Conservation (phyloP, 2,329 filamentous ascomycete genomes). For the Neonectria ditissima region DNA sequence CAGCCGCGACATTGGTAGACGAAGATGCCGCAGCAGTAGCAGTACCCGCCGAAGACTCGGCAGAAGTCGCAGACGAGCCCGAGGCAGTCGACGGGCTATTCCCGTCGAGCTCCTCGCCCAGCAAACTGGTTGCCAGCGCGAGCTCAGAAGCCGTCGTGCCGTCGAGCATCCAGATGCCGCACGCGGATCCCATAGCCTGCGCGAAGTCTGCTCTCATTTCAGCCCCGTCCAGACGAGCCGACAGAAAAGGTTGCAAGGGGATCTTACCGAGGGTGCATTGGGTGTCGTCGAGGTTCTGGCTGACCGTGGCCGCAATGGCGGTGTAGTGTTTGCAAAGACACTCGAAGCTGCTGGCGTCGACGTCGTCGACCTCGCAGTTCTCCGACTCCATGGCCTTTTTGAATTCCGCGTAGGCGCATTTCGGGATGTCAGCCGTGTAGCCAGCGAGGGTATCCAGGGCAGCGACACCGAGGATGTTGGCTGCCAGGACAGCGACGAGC, state of each 20-base stretch:
- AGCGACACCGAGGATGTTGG: constrained; percentile 1
- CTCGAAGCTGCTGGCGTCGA: not conserved
- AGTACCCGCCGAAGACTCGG: not conserved
- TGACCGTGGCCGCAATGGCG: not conserved
- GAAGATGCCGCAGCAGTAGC: not conserved
- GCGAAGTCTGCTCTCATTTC: not conserved
- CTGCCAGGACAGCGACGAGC: not conserved
- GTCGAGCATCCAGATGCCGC: not conserved
- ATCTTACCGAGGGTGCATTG: constrained; percentile 5
- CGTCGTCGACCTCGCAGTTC: not conserved
- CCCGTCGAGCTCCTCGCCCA: constrained; percentile 3
- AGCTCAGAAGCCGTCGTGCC: constrained; percentile 2
- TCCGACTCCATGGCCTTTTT: constrained; percentile 12
- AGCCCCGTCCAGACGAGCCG: not conserved
- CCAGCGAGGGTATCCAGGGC: constrained; percentile 1
- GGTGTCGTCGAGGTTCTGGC: not conserved
- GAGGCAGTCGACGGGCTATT: not conserved
- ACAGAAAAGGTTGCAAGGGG: not conserved
- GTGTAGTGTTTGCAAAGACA: constrained; percentile 7
- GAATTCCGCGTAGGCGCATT: constrained; percentile 1
- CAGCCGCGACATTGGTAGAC: not conserved
- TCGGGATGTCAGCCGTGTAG: not conserved
- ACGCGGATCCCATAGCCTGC: constrained; percentile 5
- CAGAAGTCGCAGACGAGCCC: not conserved
- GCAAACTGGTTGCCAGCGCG: not conserved